These are phyloP conservation scores for Biscutella laevigata DNA, from an alignment of 441 rosid genomes.

Conservation along the genomic window DNA sequence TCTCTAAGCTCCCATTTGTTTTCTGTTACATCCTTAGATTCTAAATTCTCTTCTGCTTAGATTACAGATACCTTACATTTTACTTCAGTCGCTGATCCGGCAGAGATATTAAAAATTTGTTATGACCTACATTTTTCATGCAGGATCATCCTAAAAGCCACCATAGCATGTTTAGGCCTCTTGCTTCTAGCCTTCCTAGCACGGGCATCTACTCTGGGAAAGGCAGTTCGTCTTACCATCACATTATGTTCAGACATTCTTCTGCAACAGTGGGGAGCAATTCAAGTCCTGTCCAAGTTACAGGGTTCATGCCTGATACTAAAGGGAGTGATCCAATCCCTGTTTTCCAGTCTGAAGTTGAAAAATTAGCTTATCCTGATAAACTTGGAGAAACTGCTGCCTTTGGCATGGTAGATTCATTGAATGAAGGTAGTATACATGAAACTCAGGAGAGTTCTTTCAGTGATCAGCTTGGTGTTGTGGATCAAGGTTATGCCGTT, in stretches of 20 bases:
- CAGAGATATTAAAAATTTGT: conserved; percentile 5
- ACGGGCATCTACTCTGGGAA: conserved; percentile 72
- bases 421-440: conserved; percentile 34
- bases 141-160: conserved; percentile 89
- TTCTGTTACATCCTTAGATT: conserved; percentile 1
- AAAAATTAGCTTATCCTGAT: conserved; percentile 29
- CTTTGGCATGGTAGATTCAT: conserved; percentile 48
- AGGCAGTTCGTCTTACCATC: conserved; percentile 44
- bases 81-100: neutral
- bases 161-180: conserved; percentile 97
- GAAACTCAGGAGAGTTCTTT: conserved; percentile 33
- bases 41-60: neutral
- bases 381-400: conserved; percentile 48
- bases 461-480: conserved; percentile 32
- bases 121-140: conserved; percentile 21
- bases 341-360: conserved; percentile 35
- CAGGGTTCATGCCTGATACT: conserved; percentile 39
- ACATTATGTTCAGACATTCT: conserved; percentile 61
- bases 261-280: conserved; percentile 61
- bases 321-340: conserved; percentile 45
- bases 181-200: conserved; percentile 92
- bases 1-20: neutral
- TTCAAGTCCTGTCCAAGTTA: conserved; percentile 56
- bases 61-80: neutral
- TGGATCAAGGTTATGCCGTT: conserved; percentile 32